Evolutionary conservation across 805 yeast species (phyloP), one percentile per base, ranked within the genome.

Genomic region (Citeromyces nyonsensis): DNA sequence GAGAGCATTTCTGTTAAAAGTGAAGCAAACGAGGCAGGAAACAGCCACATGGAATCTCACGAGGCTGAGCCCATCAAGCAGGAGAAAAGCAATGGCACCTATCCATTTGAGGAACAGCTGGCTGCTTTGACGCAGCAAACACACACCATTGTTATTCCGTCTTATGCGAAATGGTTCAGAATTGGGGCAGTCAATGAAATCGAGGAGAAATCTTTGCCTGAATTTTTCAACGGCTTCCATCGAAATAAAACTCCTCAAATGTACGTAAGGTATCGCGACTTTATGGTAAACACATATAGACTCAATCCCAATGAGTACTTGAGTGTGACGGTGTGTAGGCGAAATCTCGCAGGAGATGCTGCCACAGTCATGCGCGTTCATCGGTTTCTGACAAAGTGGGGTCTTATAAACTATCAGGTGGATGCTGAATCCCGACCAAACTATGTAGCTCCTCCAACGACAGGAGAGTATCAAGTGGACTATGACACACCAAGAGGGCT

Each of bases 401-500:
- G 96, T 0, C 60, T 86, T 33, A 82, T 86, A 33, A 86, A 86
- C 53, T 86, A 86, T 51, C 96, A 86, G 52, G 93, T 86, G 2
- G 81, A 78, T 48, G 82, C 86, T 2, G 80, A 72, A 39, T 61
- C 74, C 34, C 68, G 75, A 39, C 91, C 93, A 3, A 65, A 66
- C 15, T 61, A 71, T 33, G 63, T 76, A 11, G 81, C 74, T 35
- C 79, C 83, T 29, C 86, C 85, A 14, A 72, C 64, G 43, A 72
- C 84, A 3, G 85, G 84, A 7, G 82, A 77, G 41, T 84, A 73
- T 56, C 68, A 74, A 34, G 76, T 82, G 2, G 75, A 71, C 37
- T 73, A 72, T 45, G 96, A 86, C 51, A 81, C 94, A 1, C 96
- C 96, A 31, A 64, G 94, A 40, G 96, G 96, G 0, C 57, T 84